Percentiles rank a stretch among this genome's conserved stretches.
Evolutionary conservation across 2,329 filamentous ascomycete species (phyloP).

Genomic region (Alternaria rosae): DNA sequence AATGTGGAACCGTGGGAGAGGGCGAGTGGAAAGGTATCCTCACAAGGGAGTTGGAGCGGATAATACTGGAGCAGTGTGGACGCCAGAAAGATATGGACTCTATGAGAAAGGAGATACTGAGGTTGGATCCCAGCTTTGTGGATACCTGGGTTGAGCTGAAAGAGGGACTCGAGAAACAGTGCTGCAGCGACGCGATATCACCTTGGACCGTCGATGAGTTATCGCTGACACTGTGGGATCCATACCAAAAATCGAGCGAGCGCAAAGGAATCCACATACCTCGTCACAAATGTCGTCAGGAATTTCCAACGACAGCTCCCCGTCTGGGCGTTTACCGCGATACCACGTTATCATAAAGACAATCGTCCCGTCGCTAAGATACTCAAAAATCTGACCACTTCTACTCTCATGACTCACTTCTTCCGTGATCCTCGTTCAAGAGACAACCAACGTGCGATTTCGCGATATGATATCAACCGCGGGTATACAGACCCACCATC

Average conservation of each 20-base stretch:
- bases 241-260: background rate
- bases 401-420: background rate
- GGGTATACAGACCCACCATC: background rate
- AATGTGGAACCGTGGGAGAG: background rate
- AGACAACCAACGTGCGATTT: background rate
- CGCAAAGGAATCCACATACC: background rate
- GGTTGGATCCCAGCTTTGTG: background rate
- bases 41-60: background rate
- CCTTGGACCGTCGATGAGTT: background rate
- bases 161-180: background rate
- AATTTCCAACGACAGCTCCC: background rate
- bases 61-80: background rate
- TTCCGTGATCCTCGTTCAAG: background rate
- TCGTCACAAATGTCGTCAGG: background rate
- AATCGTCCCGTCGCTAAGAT: background rate
- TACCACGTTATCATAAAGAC: background rate
- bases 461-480: slow-evolving; percentile 1
- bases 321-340: background rate
- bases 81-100: background rate
- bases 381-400: background rate
- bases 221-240: background rate
- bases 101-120: background rate
- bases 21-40: background rate
- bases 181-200: background rate
- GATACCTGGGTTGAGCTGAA: background rate